Evolutionary conservation across 495 filamentous ascomycete species (phyloP).

Genomic region (Penicillium angulare): DNA sequence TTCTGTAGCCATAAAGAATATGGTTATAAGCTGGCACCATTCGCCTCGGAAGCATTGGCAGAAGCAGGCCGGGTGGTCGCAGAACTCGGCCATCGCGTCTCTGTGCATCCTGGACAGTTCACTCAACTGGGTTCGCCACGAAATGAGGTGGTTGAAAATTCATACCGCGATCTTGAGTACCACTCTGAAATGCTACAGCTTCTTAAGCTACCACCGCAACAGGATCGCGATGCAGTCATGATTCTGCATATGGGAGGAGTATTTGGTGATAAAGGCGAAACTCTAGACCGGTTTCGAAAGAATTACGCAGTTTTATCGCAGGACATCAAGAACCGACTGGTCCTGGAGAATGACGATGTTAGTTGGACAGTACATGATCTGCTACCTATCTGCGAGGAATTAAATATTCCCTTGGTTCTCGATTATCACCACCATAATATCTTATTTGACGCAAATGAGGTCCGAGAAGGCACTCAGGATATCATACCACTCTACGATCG

Average conservation of each 20-base stretch:
- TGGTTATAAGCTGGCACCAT: conserved; percentile 83
- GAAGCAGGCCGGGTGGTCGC: conserved; percentile 77
- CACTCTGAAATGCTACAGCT: conserved; percentile 83
- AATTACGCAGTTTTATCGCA: conserved; percentile 68
- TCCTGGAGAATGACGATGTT: conserved; percentile 95
- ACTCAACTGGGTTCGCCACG: conserved; percentile 86
- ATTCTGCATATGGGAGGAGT: conserved; percentile 92
- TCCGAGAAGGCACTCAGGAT: conserved; percentile 85
- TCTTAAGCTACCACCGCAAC: conserved; percentile 74
- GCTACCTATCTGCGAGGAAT: conserved; percentile 85
- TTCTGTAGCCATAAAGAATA: conserved; percentile 87
- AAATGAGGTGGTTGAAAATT: conserved; percentile 67
- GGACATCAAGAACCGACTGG: conserved; percentile 74
- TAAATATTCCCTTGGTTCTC: conserved; percentile 89
- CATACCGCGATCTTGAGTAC: conserved; percentile 82
- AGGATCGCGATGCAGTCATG: conserved; percentile 88
- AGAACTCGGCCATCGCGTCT: conserved; percentile 80
- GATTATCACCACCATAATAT: conserved; percentile 98
- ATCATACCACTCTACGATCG: conserved; percentile 68
- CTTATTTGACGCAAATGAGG: conserved; percentile 65
- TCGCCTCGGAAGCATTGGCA: conserved; percentile 74
- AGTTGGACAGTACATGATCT: conserved; percentile 88
- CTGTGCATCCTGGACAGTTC: conserved; percentile 90
- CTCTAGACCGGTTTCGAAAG: conserved; percentile 74
- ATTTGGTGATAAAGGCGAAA: conserved; percentile 83